Percentiles rank a stretch among this genome's conserved stretches.
Evolutionary conservation across 257 asterid genomes (phyloP).

Genomic region (Solanum commersonii): DNA sequence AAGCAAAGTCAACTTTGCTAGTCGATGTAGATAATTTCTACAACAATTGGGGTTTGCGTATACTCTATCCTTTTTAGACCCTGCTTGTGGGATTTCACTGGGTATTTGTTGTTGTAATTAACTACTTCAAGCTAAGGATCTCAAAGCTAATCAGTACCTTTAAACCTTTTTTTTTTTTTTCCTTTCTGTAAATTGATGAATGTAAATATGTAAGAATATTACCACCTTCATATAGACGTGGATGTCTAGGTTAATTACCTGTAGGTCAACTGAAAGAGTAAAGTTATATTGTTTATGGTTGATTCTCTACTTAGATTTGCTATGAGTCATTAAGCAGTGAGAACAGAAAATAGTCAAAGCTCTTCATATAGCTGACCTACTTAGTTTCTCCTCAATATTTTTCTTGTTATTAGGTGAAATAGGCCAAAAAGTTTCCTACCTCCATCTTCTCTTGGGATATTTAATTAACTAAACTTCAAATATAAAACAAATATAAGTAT

Average conservation of each 20-base stretch:
- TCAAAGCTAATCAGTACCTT: neutral
- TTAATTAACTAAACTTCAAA: neutral
- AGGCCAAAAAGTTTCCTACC: neutral
- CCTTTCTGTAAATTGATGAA: neutral
- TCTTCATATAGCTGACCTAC: slow-evolving; percentile 3
- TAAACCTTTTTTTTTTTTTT: neutral
- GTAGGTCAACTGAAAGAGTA: neutral
- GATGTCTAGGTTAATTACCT: neutral
- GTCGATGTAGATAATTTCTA: neutral
- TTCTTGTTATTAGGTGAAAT: neutral
- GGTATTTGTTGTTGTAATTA: neutral
- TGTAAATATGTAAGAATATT: neutral
- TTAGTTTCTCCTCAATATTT: neutral
- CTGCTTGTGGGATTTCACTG: accelerated
- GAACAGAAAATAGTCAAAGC: neutral
- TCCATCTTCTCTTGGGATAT: neutral
- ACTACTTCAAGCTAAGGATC: neutral
- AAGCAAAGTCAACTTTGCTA: neutral
- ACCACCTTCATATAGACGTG: neutral
- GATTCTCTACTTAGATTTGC: neutral
- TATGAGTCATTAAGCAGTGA: neutral
- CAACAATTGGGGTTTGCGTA: neutral
- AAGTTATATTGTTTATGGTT: neutral
- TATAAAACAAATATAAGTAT: neutral
- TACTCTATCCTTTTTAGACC: neutral